phyloP scores from a whole-genome alignment of 179 eudicot species.

The Silene coronaria region DNA sequence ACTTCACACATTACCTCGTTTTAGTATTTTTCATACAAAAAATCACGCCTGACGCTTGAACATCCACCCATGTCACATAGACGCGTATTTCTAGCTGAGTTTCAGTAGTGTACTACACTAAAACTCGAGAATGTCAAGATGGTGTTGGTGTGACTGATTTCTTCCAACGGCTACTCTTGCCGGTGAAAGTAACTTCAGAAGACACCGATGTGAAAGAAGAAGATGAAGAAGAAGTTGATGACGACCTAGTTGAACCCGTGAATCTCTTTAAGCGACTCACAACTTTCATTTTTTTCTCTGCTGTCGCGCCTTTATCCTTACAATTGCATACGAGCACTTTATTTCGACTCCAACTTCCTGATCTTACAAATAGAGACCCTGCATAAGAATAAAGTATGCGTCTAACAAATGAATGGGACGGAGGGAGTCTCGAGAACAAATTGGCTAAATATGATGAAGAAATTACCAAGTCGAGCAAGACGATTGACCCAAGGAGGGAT shows the following conservation, averaged over 20 bases:
- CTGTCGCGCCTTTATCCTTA: neutral
- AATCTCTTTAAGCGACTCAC: neutral
- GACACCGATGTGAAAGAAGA: neutral
- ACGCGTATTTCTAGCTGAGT: too few species aligned
- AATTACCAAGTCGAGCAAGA: slow-evolving; percentile 7
- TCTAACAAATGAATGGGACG: too few species aligned
- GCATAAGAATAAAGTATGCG: neutral
- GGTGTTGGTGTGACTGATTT: neutral
- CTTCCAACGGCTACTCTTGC: slow-evolving; percentile 13
- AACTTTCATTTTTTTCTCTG: neutral
- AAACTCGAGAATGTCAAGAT: neutral
- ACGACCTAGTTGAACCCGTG: neutral
- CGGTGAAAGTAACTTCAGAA: neutral
- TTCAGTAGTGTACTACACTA: too few species aligned
- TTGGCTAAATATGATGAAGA: too few species aligned
- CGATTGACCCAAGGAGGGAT: slow-evolving; percentile 17
- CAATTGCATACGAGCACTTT: too few species aligned
- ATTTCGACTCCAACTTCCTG: neutral
- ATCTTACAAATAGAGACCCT: slow-evolving; percentile 5
- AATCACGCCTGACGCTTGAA: too few species aligned
- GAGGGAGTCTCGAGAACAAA: too few species aligned
- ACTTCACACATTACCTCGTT: too few species aligned
- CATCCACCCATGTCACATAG: too few species aligned
- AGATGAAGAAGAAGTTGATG: neutral
- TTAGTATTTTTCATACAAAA: too few species aligned